Evolutionary conservation across 2,329 filamentous ascomycete species (phyloP).

Genomic region (Cadophora malorum): DNA sequence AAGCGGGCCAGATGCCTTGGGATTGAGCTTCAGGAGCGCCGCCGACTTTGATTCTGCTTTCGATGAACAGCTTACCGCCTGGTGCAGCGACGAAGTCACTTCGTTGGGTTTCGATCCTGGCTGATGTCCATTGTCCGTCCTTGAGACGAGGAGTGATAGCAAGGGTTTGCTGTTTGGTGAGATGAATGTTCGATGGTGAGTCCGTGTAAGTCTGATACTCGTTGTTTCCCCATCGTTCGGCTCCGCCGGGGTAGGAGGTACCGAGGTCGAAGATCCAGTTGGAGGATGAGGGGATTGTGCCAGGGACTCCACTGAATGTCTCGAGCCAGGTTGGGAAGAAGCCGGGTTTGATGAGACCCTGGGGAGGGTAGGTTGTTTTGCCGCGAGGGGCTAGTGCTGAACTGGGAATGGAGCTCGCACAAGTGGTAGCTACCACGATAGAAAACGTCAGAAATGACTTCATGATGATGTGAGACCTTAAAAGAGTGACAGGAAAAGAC

Average conservation of each 20-base stretch:
- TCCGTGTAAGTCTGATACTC: constrained; percentile 56
- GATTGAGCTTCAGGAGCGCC: constrained; percentile 38
- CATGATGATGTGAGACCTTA: background rate
- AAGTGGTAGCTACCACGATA: constrained; percentile 5
- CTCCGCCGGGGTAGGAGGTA: constrained; percentile 54
- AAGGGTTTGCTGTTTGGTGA: constrained; percentile 49
- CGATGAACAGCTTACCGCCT: constrained; percentile 48
- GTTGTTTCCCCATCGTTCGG: constrained; percentile 55
- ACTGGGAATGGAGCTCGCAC: background rate
- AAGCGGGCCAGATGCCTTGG: constrained; percentile 55
- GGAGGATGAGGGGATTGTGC: constrained; percentile 46
- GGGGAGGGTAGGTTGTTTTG: background rate
- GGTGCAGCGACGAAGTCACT: constrained; percentile 46
- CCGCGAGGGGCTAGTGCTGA: background rate
- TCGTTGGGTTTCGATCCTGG: constrained; percentile 51
- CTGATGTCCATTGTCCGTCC: constrained; percentile 50
- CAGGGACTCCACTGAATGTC: constrained; percentile 46
- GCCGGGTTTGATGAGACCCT: constrained; percentile 24
- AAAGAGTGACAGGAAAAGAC: background rate
- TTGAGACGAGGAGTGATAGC: constrained; percentile 47
- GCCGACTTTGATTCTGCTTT: constrained; percentile 50
- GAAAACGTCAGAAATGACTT: constrained; percentile 18
- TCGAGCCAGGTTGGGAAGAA: constrained; percentile 39
- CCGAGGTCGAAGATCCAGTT: constrained; percentile 55
- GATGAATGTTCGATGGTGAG: constrained; percentile 48